These are phyloP conservation scores for Flueggea neowawraea DNA, from an alignment of 441 rosid genomes.

Conservation along the genomic window DNA sequence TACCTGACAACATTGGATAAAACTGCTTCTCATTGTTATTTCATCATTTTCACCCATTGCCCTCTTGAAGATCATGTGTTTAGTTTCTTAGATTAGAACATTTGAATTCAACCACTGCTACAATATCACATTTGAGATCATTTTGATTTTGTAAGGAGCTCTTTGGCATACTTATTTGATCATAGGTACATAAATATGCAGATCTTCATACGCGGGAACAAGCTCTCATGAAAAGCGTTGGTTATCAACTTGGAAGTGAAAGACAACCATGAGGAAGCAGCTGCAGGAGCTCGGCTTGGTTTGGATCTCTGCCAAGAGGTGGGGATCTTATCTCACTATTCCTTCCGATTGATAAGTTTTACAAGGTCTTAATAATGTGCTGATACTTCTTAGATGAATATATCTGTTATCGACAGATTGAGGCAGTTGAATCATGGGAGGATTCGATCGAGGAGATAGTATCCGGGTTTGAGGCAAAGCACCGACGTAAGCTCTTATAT, in stretches of 20 bases:
- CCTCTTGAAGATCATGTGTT: too few species aligned
- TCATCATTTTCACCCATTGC: too few species aligned
- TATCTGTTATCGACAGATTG: constrained; percentile 40
- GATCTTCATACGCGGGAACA: constrained; percentile 86
- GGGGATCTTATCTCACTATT: background rate
- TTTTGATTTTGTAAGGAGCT: background rate
- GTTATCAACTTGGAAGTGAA: constrained; percentile 93
- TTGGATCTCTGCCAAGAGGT: constrained; percentile 90
- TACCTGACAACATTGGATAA: too few species aligned
- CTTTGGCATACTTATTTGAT: background rate
- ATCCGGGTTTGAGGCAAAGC: constrained; percentile 65
- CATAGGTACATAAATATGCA: constrained; percentile 24
- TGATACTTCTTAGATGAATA: background rate
- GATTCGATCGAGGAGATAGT: constrained; percentile 72
- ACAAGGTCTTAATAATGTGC: background rate
- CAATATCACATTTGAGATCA: too few species aligned
- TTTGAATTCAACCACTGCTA: too few species aligned
- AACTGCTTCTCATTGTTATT: too few species aligned
- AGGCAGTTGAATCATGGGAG: constrained; percentile 84
- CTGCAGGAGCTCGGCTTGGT: constrained; percentile 75
- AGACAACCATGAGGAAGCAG: constrained; percentile 97
- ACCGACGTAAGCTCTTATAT: constrained; percentile 65
- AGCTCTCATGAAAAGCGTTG: constrained; percentile 56
- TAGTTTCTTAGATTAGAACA: too few species aligned
- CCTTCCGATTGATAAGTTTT: too few species aligned